Evolutionary conservation across 495 filamentous ascomycete genomes (phyloP).

Genomic region (Penicillium goetzii): DNA sequence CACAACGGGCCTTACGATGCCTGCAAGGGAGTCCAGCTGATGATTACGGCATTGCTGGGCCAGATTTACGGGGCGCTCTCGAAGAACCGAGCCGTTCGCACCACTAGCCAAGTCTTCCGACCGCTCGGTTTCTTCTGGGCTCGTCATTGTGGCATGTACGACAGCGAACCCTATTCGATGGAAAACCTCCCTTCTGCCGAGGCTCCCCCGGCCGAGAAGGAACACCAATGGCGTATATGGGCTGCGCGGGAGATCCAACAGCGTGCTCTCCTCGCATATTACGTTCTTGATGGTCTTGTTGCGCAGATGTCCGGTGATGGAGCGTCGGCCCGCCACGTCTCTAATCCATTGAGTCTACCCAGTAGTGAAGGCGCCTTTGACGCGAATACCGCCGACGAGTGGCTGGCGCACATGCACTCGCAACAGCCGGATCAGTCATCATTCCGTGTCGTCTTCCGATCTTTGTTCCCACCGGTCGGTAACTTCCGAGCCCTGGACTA

Average conservation of each 20-base stretch:
- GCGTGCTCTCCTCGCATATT: conserved; percentile 51
- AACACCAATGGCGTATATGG: conserved; percentile 50
- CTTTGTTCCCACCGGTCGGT: conserved; percentile 42
- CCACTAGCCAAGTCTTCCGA: conserved; percentile 53
- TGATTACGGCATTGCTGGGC: conserved; percentile 50
- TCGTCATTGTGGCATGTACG: conserved; percentile 50
- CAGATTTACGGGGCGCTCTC: conserved; percentile 54
- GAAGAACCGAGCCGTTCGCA: conserved; percentile 50
- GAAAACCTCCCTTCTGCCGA: conserved; percentile 41
- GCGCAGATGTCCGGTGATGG: conserved; percentile 52
- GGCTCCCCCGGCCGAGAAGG: conserved; percentile 41
- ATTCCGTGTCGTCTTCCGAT: conserved; percentile 47
- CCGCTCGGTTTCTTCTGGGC: conserved; percentile 56
- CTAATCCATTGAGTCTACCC: conserved; percentile 46
- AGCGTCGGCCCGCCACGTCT: conserved; percentile 47
- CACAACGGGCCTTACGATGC: conserved; percentile 51
- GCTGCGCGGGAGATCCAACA: conserved; percentile 52
- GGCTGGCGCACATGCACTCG: conserved; percentile 42
- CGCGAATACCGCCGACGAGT: conserved; percentile 48
- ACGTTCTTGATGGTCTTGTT: conserved; percentile 52
- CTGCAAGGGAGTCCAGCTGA: conserved; percentile 51
- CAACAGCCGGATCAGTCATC: conserved; percentile 40
- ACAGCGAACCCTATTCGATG: conserved; percentile 42
- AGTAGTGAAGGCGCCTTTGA: conserved; percentile 49
- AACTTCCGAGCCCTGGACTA: conserved; percentile 41